Percentiles rank a stretch among this genome's conserved stretches.
Evolutionary conservation across 495 filamentous ascomycete species (phyloP).

Genomic region (Penicillium goetzii): DNA sequence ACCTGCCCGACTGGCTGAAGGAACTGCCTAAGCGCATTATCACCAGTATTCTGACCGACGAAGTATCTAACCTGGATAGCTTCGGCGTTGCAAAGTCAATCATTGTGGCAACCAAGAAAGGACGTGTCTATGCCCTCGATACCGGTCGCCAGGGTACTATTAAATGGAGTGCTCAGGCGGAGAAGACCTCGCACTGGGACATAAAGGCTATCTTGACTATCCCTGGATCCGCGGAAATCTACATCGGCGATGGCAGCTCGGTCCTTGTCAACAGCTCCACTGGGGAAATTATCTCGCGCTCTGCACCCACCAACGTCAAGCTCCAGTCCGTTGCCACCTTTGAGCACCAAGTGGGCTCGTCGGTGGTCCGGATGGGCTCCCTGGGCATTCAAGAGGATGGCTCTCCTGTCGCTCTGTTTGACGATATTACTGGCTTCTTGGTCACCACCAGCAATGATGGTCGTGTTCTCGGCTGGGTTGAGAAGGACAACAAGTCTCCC

Average conservation of each 20-base stretch:
- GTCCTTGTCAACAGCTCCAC: conserved; percentile 60
- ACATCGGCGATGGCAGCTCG: conserved; percentile 59
- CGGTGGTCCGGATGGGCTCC: conserved; percentile 31
- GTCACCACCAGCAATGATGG: conserved; percentile 65
- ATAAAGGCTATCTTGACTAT: conserved; percentile 68
- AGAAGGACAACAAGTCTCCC: conserved; percentile 50
- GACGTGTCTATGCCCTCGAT: conserved; percentile 78
- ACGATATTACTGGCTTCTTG: conserved; percentile 44
- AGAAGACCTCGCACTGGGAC: conserved; percentile 63
- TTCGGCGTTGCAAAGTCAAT: conserved; percentile 88
- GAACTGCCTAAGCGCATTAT: conserved; percentile 66
- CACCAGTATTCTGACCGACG: conserved; percentile 65
- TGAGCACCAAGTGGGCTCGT: conserved; percentile 22
- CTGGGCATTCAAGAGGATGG: conserved; percentile 44
- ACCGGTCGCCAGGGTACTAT: conserved; percentile 72
- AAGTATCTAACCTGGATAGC: conserved; percentile 67
- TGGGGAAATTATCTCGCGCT: conserved; percentile 55
- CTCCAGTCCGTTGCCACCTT: conserved; percentile 41
- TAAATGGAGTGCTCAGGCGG: conserved; percentile 71
- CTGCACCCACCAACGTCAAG: conserved; percentile 29
- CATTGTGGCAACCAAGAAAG: conserved; percentile 78
- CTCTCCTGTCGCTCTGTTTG: conserved; percentile 33
- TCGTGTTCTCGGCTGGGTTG: conserved; percentile 62
- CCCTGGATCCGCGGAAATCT: conserved; percentile 61
- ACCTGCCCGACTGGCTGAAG: conserved; percentile 75